Evolutionary conservation across 805 yeast species (phyloP).

Genomic region (Saccharomyces eubayanus): DNA sequence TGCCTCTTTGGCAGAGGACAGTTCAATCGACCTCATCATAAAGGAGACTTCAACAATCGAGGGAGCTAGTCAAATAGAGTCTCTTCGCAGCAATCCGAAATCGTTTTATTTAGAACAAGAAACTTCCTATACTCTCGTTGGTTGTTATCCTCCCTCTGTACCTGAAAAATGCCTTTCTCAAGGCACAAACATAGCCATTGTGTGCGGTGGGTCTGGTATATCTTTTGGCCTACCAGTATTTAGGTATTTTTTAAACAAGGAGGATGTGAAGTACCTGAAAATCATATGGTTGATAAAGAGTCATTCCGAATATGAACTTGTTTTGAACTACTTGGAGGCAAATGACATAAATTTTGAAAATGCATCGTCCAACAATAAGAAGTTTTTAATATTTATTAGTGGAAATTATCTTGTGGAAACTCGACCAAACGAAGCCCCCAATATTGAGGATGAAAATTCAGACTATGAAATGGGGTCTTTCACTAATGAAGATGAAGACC

Average conservation of each 20-base stretch:
- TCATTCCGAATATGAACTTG: conserved; percentile 31
- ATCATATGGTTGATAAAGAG: conserved; percentile 50
- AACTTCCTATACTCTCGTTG: conserved; percentile 33
- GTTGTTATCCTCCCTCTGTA: conserved; percentile 38
- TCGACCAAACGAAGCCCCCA: conserved; percentile 3
- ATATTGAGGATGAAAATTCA: conserved; percentile 6
- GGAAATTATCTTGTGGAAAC: neutral
- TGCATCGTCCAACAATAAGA: neutral
- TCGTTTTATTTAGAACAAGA: conserved; percentile 30
- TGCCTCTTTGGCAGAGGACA: conserved; percentile 38
- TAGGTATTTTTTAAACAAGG: conserved; percentile 24
- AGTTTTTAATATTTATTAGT: conserved; percentile 13
- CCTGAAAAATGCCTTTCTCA: conserved; percentile 38
- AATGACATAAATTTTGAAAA: conserved; percentile 33
- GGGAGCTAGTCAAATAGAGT: neutral
- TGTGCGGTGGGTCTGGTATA: conserved; percentile 71
- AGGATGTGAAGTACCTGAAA: conserved; percentile 24
- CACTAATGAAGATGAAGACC: conserved; percentile 6
- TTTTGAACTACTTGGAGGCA: neutral
- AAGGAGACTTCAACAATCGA: conserved; percentile 26
- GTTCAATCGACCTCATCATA: conserved; percentile 37
- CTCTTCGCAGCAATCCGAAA: conserved; percentile 6
- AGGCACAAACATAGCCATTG: conserved; percentile 42
- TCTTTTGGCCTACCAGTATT: conserved; percentile 52
- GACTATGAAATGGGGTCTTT: conserved; percentile 19